Base-by-base conservation (phyloP, 2,329 filamentous ascomycete species). In the Aspergillus hiratsukae region DNA sequence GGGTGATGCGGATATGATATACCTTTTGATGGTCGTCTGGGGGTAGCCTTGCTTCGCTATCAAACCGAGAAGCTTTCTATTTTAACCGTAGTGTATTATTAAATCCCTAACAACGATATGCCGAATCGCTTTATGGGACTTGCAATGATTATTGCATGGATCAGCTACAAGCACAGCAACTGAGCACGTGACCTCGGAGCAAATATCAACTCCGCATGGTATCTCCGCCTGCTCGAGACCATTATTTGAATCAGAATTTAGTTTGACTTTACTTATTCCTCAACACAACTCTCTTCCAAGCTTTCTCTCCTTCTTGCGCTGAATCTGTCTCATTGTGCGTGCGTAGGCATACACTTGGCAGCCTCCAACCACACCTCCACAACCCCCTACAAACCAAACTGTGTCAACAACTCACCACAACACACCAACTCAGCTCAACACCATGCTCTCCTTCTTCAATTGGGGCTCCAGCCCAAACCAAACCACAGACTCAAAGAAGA, bases 381-480 rank as follows among this genome's bases (percentile, higher is more conserved):
- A 9, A 29, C n/a, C 25, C 48, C 29, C 3, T n/a, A 14, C 8
- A 27, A 27, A 48, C 19, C 25, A 28, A n/a, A 41, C 4, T 19
- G 4, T 23, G 21, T 10, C 41, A 21, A 19, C 41, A 11, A 35
- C 31, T 35, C 1, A 27, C 19, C 35, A 37, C 21, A 28, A 48
- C 29, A 25, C 10, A 25, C 35, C 35, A 46, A 49, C 28, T 31
- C 49, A 51, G 23, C 49, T 21, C 31, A 21, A 52, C 55, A 54
- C 49, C 43, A 70, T 69, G 66, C 51, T 69, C 7, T 67, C 65
- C 51, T 60, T 65, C 58, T 62, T 66, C 41, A 59, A 62, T 50
- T 27, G 19, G 21, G 21, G 8, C 25, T 2, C 49, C 53, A 21
- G 40, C n/a, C 6, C 52, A 28, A 51, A 9, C 19, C 19, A 46